These are phyloP conservation scores for Hippophae gyantsensis DNA, from an alignment of 306 rosid genomes.

Conservation along the genomic window DNA sequence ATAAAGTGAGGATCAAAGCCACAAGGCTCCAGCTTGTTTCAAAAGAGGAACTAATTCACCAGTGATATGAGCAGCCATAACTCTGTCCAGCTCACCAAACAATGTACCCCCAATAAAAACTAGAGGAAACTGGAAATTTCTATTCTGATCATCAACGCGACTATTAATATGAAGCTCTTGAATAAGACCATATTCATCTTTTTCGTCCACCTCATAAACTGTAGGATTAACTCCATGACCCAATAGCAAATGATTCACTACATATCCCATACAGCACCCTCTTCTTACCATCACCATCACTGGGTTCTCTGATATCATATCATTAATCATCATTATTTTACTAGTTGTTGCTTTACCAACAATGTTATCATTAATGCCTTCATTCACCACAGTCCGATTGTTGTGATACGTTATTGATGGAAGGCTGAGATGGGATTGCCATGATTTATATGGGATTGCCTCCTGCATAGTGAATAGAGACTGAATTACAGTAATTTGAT, in stretches of 20 bases:
- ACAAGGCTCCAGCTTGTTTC: conserved; percentile 56
- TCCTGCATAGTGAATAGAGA: conserved; percentile 33
- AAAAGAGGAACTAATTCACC: conserved; percentile 57
- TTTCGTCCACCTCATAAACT: conserved; percentile 44
- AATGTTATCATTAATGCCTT: background rate
- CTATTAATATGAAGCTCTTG: conserved; percentile 18
- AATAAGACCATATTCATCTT: conserved; percentile 26
- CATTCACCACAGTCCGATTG: background rate
- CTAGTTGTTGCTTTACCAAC: background rate
- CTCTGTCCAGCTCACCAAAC: conserved; percentile 55
- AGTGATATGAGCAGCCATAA: conserved; percentile 61
- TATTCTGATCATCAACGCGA: background rate
- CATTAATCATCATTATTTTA: background rate
- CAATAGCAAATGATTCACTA: conserved; percentile 43
- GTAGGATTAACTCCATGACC: conserved; percentile 55
- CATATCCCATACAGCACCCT: conserved; percentile 66
- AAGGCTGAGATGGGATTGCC: conserved; percentile 19
- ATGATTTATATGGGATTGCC: conserved; percentile 63
- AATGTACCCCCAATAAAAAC: conserved; percentile 48
- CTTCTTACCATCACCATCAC: conserved; percentile 42
- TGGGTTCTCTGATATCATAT: conserved; percentile 41
- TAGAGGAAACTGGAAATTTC: conserved; percentile 35
- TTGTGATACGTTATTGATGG: background rate
- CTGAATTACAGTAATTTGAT: background rate
- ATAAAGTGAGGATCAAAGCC: conserved; percentile 34